Evolutionary conservation across 257 asterid genomes (phyloP).

Genomic region (Solanum piurae): DNA sequence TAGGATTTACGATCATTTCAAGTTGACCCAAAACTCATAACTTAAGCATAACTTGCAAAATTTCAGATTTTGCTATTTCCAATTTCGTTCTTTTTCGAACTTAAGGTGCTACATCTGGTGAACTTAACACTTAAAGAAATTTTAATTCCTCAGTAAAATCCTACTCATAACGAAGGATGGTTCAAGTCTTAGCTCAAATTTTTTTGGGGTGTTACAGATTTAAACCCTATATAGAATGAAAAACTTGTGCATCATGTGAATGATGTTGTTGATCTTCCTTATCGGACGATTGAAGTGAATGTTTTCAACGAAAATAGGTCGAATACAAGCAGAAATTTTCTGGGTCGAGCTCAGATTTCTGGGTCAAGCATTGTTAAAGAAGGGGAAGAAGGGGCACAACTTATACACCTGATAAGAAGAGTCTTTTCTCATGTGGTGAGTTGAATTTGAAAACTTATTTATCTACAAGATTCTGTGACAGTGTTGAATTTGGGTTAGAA

Average conservation of each 20-base stretch:
- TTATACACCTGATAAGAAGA: constrained; percentile 56
- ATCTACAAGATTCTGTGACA: constrained; percentile 13
- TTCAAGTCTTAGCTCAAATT: too few species aligned
- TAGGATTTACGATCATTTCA: too few species aligned
- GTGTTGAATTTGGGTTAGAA: too few species aligned
- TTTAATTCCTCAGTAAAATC: too few species aligned
- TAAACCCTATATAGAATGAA: constrained; percentile 76
- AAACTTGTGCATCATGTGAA: constrained; percentile 57
- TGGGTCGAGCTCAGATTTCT: constrained; percentile 20
- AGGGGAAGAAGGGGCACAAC: constrained; percentile 53
- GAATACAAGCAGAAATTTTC: constrained; percentile 33
- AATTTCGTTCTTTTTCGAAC: too few species aligned
- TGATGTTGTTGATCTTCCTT: constrained; percentile 70
- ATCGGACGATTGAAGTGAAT: constrained; percentile 62
- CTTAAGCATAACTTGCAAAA: too few species aligned
- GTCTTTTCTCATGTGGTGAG: constrained; percentile 84
- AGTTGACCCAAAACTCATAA: too few species aligned
- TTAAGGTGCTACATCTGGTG: too few species aligned
- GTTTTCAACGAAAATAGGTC: constrained; percentile 73
- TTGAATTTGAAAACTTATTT: constrained; percentile 52
- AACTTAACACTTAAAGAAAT: too few species aligned
- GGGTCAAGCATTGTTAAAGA: constrained; percentile 45
- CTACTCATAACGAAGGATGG: too few species aligned
- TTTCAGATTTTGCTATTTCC: too few species aligned
- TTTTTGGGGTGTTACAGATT: constrained; percentile 10